Evolutionary conservation across 176 grass and related monocot species (phyloP).

Genomic region (Cenchrus fungigraminus): DNA sequence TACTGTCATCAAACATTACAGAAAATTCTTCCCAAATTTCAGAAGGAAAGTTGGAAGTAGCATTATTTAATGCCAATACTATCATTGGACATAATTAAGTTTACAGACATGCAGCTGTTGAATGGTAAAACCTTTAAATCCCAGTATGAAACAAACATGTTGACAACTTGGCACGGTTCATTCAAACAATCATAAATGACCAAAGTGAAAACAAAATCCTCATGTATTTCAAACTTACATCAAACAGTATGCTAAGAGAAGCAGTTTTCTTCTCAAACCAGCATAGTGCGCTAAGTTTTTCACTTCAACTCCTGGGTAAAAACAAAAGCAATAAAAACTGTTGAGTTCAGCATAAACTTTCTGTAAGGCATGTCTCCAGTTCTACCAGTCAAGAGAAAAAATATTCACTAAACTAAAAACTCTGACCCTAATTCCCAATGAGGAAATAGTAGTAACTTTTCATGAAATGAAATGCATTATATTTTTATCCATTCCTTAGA

Average conservation of each 20-base stretch:
- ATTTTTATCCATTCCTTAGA: not conserved
- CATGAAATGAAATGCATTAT: not conserved
- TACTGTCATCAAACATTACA: not conserved
- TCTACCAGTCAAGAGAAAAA: not conserved
- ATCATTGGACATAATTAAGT: conserved; percentile 3
- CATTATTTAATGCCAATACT: not conserved
- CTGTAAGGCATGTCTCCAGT: not conserved
- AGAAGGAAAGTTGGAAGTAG: not conserved
- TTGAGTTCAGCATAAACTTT: not conserved
- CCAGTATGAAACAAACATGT: not conserved
- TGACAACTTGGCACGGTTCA: not conserved
- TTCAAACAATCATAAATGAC: not conserved
- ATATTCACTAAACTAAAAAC: not conserved
- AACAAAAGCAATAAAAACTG: not conserved
- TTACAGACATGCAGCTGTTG: not conserved
- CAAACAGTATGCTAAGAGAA: conserved; percentile 11
- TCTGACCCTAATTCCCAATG: not conserved
- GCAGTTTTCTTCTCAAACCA: conserved; percentile 16
- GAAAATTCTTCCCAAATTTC: not conserved
- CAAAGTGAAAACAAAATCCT: not conserved
- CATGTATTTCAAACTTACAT: conserved; percentile 1
- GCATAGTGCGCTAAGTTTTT: not conserved
- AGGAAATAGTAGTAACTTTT: not conserved
- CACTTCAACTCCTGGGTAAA: conserved; percentile 45
- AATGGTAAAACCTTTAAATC: not conserved